Conservation (phyloP, 495 filamentous ascomycete genomes). For the Xylaria cubensis region DNA sequence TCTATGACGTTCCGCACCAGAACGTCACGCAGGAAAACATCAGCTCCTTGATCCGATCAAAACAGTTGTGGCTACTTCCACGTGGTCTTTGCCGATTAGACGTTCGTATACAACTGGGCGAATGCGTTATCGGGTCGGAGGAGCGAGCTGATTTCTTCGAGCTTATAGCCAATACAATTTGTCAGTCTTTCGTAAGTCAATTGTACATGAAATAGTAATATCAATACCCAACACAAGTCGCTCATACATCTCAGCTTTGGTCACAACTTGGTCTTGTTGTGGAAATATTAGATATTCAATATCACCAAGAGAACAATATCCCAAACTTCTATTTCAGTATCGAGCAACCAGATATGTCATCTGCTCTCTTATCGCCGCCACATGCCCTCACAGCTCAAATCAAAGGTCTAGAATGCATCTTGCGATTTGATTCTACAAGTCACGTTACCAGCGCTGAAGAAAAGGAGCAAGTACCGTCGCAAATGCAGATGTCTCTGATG, state of each 20-base stretch:
- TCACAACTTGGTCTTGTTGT: conserved; percentile 32
- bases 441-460: not conserved
- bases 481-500: not conserved
- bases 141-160: conserved; percentile 33
- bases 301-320: conserved; percentile 26
- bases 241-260: conserved; percentile 37
- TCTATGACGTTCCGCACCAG: conserved; percentile 27
- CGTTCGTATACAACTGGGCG: conserved; percentile 30
- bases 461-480: not conserved
- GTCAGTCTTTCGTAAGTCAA: conserved; percentile 34
- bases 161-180: conserved; percentile 34
- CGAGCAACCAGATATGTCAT: conserved; percentile 40
- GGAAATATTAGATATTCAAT: conserved; percentile 34
- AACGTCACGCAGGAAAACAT: conserved; percentile 29
- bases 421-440: conserved; percentile 28
- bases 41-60: conserved; percentile 29
- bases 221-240: not conserved
- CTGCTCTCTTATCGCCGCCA: conserved; percentile 39
- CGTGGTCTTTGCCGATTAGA: conserved; percentile 40
- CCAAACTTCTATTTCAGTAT: conserved; percentile 42
- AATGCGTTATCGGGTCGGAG: not conserved
- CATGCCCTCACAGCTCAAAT: conserved; percentile 42
- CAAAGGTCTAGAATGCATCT: conserved; percentile 40
- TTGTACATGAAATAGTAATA: no score
- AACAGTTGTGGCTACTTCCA: conserved; percentile 39